Conservation (phyloP, 2,329 filamentous ascomycete genomes). For the Elsinoe necatrix region DNA sequence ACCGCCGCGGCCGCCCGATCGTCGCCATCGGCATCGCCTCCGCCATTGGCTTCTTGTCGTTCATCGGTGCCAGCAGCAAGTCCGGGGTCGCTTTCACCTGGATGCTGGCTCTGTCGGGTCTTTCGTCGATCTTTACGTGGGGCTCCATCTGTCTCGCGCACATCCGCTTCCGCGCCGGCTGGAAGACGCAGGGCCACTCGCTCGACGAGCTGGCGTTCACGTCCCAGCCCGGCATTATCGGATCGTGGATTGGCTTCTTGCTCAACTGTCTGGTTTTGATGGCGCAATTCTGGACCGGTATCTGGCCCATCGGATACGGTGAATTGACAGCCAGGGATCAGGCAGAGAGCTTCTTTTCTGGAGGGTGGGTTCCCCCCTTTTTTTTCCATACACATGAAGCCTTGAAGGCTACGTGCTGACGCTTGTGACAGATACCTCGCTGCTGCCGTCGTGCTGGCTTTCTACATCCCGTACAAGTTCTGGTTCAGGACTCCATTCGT, state of each 20-base stretch:
- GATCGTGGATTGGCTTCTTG: constrained; percentile 53
- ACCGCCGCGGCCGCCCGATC: constrained; percentile 70
- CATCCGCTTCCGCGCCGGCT: constrained; percentile 80
- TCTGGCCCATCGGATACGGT: constrained; percentile 22
- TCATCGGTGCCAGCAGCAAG: constrained; percentile 49
- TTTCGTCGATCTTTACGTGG: constrained; percentile 73
- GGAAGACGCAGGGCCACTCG: constrained; percentile 58
- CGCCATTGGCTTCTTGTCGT: constrained; percentile 63
- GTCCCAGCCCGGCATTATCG: constrained; percentile 51
- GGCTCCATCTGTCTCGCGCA: constrained; percentile 80
- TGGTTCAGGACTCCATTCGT: constrained; percentile 21
- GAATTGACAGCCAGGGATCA: constrained; percentile 18
- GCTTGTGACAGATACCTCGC: constrained; percentile 26
- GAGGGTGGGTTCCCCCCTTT: constrained; percentile 8
- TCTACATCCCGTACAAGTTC: constrained; percentile 28
- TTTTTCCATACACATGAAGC: too few relatives aligned
- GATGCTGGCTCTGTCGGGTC: constrained; percentile 66
- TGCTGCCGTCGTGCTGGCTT: constrained; percentile 27
- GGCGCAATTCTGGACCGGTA: constrained; percentile 33
- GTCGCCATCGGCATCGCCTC: constrained; percentile 62
- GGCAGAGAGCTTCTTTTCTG: constrained; percentile 23
- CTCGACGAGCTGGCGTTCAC: constrained; percentile 59
- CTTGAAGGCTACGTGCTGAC: constrained; percentile 14
- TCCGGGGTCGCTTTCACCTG: constrained; percentile 63
- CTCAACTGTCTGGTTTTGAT: constrained; percentile 48